Base-by-base conservation (phyloP, 163 green algal species). In the Trebouxia gelatinosa region DNA sequence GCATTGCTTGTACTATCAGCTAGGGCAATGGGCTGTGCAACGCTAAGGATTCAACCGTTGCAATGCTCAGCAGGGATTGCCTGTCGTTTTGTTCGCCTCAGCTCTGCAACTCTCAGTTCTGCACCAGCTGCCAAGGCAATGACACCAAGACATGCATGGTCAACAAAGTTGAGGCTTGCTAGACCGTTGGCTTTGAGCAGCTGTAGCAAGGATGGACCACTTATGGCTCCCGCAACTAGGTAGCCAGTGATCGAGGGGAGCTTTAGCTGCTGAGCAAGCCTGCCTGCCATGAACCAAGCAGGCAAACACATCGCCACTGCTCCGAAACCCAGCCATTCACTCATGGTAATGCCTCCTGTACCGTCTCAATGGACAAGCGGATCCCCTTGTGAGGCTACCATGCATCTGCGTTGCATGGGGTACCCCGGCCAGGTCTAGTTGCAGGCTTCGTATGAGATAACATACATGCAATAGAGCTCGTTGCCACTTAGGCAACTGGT, bases 91-190 rank as follows among this genome's bases (percentile, higher is more conserved):
- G 82, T 89, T 35, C 71, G 66, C 4, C 86, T 79, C 50, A 98
- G 80, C 66, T 95, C 89, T 0, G 78, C 64, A 29, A 89, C 66
- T 35, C 91, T 85, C 54, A 98, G 85, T 81, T 98, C 93, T 0
- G 90, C 86, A 0, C 94, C 94, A 35, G 94, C 93, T 59, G 91
- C 87, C 5, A 98, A 59, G 0, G 88, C 93, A 43, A 97, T 96
- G 77, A 94, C 84, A 6, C 70, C 75, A 0, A 94, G 84, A 78
- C 89, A 92, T 5, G 77, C 43, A 40, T 88, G 70, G 21, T 91
- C 83, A 16, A 93, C 77, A 66, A 54, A 86, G 64, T 70, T 81
- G 2, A 96, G 78, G 38, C 83, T 75, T 7, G 50, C 28, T 3
- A 93, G 77, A 3, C 82, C 85, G 11, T 81, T 75, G 0, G 40